phyloP scores from a whole-genome alignment of 129 eudicot species.

The Arctium minus region DNA sequence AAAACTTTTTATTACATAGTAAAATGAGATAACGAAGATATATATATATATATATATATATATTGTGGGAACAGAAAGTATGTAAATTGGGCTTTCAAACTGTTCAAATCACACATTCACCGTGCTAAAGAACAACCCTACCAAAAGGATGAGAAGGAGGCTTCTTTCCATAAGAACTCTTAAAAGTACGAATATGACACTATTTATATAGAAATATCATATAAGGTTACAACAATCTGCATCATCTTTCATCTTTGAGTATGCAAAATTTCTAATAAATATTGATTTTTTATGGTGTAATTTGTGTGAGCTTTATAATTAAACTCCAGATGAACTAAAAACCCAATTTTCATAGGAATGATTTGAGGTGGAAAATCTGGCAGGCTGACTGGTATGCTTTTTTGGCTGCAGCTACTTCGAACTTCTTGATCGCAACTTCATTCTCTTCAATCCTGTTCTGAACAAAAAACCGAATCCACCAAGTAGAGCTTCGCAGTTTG shows the following conservation, averaged over 20 bases:
- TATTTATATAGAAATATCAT: conserved; percentile 1
- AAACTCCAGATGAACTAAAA: neutral
- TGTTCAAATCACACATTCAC: too few relatives aligned
- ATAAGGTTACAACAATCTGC: conserved; percentile 19
- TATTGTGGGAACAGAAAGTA: too few relatives aligned
- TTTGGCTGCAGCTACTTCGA: conserved; percentile 47
- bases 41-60: too few relatives aligned
- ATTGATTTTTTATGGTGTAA: neutral
- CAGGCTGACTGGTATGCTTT: conserved; percentile 37
- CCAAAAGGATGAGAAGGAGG: neutral
- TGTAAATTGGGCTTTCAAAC: too few relatives aligned
- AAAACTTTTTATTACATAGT: too few relatives aligned
- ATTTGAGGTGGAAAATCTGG: conserved; percentile 62
- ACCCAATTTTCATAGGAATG: conserved; percentile 32
- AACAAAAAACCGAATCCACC: conserved; percentile 72
- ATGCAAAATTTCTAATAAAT: conserved; percentile 14
- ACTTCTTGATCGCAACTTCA: conserved; percentile 57
- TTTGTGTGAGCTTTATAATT: conserved; percentile 5
- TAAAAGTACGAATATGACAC: neutral
- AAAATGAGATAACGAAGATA: too few relatives aligned
- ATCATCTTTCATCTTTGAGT: conserved; percentile 4
- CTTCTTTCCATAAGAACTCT: neutral
- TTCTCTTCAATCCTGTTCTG: conserved; percentile 65
- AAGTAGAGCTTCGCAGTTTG: conserved; percentile 58
- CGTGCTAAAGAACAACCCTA: neutral